Evolutionary conservation across 805 yeast species (phyloP), one percentile per base, ranked within the genome.

Genomic region (Teunomyces lycoperdinae): DNA sequence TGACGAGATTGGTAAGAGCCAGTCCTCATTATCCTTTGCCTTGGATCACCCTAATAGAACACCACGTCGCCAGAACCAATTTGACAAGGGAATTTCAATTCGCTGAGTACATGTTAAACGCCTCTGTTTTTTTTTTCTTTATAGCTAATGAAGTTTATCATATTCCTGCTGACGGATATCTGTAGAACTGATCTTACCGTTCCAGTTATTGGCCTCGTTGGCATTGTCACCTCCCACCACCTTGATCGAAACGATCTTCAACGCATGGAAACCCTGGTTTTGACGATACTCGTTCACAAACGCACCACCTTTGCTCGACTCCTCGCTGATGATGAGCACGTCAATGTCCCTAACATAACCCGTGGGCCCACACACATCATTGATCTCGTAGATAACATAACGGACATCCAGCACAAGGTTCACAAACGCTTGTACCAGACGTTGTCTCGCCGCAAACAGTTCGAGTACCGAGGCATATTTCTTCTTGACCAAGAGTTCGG

Each of bases 341-440:
- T 91, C 87, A 34, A 94, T 88, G 43, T 82, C 84, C 10, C 76
- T 74, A 2, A 86, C 75, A 9, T 78, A 75, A 0, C 89, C 96
- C 0, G 99, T 90, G 3, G 98, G 99, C 0, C 99, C 99, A 67
- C 95, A 90, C 0, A 91, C 78, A 62, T 94, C 98, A 50, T 83
- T 77, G 41, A 94, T 83, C 53, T 85, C 81, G 44, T 77, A 78
- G 1, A 85, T 68, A 27, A 82, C 81, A 9, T 81, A 68, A 0
- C 52, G 47, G 5, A 84, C 59, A 0, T 49, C 50, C 44, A 48
- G 45, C 10, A 50, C 39, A 35, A 27, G 28, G 9, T 9, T 9
- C 4, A 92, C 50, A 58, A 89, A 89, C 0, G 57, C 44, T 1
- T 60, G 50, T 0, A 86, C 87, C 1, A 60, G 60, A 0, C 56